phyloP scores from a whole-genome alignment of 495 filamentous ascomycete genomes.

The Penicillium cosmopolitanum region DNA sequence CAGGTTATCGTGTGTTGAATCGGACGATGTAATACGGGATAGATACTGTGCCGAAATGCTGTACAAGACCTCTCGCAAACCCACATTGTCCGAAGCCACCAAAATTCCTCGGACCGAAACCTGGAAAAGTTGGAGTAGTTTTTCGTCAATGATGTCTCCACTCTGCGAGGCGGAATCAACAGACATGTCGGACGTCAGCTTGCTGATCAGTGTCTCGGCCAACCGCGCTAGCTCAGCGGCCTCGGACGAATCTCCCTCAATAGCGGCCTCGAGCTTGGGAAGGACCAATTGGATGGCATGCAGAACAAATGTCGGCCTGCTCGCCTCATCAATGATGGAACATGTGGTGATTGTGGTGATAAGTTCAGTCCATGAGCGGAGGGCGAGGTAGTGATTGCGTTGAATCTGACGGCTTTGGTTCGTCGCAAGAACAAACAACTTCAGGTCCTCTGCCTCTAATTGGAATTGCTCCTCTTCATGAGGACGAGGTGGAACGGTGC shows the following conservation, averaged over 20 bases:
- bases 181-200: conserved; percentile 62
- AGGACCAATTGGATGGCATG: conserved; percentile 83
- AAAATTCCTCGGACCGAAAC: conserved; percentile 74
- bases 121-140: conserved; percentile 89
- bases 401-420: conserved; percentile 67
- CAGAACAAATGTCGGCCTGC: conserved; percentile 74
- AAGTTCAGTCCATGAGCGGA: conserved; percentile 81
- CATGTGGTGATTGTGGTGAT: conserved; percentile 76
- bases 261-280: conserved; percentile 78
- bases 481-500: conserved; percentile 51
- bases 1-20: conserved; percentile 38
- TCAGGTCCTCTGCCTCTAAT: conserved; percentile 59
- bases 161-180: conserved; percentile 49
- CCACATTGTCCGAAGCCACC: conserved; percentile 66
- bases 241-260: conserved; percentile 63
- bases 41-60: conserved; percentile 86
- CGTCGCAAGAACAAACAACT: conserved; percentile 64
- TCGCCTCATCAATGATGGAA: conserved; percentile 69
- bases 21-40: conserved; percentile 63
- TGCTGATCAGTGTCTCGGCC: conserved; percentile 74
- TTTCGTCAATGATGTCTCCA: conserved; percentile 80
- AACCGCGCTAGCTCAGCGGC: conserved; percentile 76
- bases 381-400: conserved; percentile 61
- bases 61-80: conserved; percentile 82
- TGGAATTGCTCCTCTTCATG: conserved; percentile 61